Conservation (phyloP, 2,329 filamentous ascomycete genomes). For the Calonectria leucothoes region DNA sequence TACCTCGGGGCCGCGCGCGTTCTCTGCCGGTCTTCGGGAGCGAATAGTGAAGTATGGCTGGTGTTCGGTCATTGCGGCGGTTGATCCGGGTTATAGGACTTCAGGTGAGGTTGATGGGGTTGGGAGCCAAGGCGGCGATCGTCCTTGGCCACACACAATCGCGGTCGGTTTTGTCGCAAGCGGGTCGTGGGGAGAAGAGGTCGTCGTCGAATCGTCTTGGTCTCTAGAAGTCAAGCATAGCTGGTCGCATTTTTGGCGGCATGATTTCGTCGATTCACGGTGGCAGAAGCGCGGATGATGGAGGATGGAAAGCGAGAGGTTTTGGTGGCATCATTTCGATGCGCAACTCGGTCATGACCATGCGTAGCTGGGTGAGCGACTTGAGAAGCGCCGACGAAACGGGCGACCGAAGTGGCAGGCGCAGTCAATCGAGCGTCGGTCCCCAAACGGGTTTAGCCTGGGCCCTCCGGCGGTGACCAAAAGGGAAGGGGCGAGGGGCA, state of each 20-base stretch:
- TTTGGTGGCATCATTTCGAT: slow-evolving; percentile 34
- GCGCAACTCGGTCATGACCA: slow-evolving; percentile 22
- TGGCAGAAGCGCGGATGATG: slow-evolving; percentile 19
- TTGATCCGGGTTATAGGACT: background rate
- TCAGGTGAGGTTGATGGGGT: slow-evolving; percentile 2
- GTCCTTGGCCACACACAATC: slow-evolving; percentile 14
- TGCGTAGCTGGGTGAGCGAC: slow-evolving; percentile 30
- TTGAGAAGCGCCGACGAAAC: slow-evolving; percentile 32
- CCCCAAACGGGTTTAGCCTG: slow-evolving; percentile 48
- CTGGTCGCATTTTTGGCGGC: slow-evolving; percentile 8
- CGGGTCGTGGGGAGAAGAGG: slow-evolving; percentile 15
- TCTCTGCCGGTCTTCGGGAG: slow-evolving; percentile 60
- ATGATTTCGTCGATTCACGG: slow-evolving; percentile 33
- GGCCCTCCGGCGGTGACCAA: slow-evolving; percentile 32
- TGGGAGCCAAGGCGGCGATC: slow-evolving; percentile 14
- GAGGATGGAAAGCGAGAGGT: slow-evolving; percentile 16
- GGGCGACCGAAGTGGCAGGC: slow-evolving; percentile 33
- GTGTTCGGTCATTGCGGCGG: slow-evolving; percentile 53
- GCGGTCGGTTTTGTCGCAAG: slow-evolving; percentile 18
- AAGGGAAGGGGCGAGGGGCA: slow-evolving; percentile 29
- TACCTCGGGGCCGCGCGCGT: slow-evolving; percentile 62
- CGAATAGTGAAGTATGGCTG: slow-evolving; percentile 66
- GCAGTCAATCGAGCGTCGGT: slow-evolving; percentile 45
- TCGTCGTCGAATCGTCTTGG: slow-evolving; percentile 10
- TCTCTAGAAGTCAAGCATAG: slow-evolving; percentile 14